These are phyloP conservation scores for Hordeum vulgare DNA, from an alignment of 176 grass and related monocot genomes.

Conservation along the genomic window DNA sequence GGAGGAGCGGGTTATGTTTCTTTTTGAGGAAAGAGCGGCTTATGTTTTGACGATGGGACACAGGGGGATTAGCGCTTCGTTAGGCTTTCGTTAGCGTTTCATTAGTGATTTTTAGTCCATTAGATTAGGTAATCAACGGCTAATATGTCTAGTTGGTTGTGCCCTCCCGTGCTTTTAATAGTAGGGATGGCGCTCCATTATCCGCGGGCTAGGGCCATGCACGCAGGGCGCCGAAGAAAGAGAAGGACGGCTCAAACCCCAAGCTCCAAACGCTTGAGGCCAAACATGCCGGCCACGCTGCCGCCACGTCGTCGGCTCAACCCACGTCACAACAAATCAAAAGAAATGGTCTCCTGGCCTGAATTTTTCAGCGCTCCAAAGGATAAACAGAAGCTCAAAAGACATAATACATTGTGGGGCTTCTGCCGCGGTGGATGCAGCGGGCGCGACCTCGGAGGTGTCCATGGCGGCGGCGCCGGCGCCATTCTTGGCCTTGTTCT, in stretches of 20 bases:
- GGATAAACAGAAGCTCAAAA: background rate
- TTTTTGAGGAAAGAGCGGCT: too few relatives aligned
- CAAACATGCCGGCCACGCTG: background rate
- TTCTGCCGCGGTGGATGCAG: background rate
- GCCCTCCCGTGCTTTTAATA: too few relatives aligned
- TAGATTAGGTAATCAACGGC: too few relatives aligned
- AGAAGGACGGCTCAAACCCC: background rate
- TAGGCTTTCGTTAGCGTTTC: too few relatives aligned
- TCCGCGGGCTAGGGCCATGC: background rate
- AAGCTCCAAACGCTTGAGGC: background rate
- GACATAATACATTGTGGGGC: slow-evolving; percentile 35
- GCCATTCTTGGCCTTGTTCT: slow-evolving; percentile 48
- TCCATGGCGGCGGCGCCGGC: slow-evolving; percentile 40
- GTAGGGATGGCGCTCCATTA: background rate
- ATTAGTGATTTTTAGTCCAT: too few relatives aligned
- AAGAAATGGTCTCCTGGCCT: background rate
- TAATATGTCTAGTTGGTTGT: too few relatives aligned
- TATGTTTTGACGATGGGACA: too few relatives aligned
- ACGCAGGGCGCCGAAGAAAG: background rate
- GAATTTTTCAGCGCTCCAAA: background rate
- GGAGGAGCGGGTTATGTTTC: too few relatives aligned
- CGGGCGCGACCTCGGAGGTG: slow-evolving; percentile 24
- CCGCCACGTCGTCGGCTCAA: background rate
- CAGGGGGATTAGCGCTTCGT: too few relatives aligned
- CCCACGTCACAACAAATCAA: background rate